Conservation (phyloP, 164 flowering plant species). For the Brasenia schreberi region DNA sequence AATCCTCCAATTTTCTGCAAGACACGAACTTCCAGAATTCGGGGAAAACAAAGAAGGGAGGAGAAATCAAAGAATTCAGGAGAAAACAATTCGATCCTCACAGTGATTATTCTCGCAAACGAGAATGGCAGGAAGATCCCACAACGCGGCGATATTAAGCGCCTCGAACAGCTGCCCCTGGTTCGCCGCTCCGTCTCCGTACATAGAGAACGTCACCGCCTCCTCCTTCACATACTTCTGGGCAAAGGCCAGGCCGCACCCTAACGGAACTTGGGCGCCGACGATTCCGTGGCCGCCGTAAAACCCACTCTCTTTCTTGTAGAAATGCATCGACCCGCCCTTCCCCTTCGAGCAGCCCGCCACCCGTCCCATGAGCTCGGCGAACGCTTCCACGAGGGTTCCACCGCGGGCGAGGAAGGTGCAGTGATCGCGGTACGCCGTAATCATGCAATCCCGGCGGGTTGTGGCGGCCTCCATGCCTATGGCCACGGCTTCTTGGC, state of each 20-base stretch:
- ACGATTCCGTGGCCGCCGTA: conserved; percentile 97
- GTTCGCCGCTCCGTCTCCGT: conserved; percentile 98
- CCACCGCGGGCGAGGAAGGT: conserved; percentile 82
- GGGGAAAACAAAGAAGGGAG: conserved; percentile 1
- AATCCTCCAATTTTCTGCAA: neutral
- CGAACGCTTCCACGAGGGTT: conserved; percentile 43
- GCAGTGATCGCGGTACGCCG: conserved; percentile 93
- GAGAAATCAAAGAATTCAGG: neutral
- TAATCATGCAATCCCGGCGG: conserved; percentile 51
- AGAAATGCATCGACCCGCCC: conserved; percentile 98
- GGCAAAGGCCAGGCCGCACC: conserved; percentile 75
- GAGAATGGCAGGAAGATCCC: conserved; percentile 89
- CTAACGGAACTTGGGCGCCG: conserved; percentile 92
- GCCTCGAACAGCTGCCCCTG: conserved; percentile 99
- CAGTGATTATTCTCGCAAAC: conserved; percentile 99
- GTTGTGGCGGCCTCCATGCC: conserved; percentile 98
- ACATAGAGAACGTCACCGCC: conserved; percentile 60
- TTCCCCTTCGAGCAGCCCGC: conserved; percentile 83
- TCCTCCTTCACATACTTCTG: conserved; percentile 81
- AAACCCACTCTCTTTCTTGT: conserved; percentile 70
- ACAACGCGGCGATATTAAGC: conserved; percentile 80
- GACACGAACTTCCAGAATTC: neutral
- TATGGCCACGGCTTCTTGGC: conserved; percentile 85
- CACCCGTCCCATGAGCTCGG: conserved; percentile 84
- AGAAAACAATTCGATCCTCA: conserved; percentile 17